Evolutionary conservation across 2,329 filamentous ascomycete species (phyloP).

Genomic region (Exophiala phaeomuriformis): DNA sequence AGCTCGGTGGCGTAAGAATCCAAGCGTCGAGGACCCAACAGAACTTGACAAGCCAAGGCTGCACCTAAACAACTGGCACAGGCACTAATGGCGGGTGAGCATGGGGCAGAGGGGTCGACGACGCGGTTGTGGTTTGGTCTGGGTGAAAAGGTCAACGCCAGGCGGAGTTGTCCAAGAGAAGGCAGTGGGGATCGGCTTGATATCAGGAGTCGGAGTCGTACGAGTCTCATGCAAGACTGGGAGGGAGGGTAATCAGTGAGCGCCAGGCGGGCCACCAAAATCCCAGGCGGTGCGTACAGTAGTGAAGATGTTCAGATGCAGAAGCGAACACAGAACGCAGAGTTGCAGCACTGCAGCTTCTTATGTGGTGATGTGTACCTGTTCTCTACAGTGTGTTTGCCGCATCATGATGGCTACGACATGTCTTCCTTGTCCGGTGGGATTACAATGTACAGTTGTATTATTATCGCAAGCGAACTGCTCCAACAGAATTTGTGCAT

Average conservation of each 20-base stretch:
- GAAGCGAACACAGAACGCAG: background rate
- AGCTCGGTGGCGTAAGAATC: conserved; percentile 20
- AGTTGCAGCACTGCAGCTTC: background rate
- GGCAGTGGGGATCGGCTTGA: background rate
- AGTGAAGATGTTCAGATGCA: background rate
- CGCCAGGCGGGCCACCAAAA: background rate
- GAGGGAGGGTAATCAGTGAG: too few species aligned
- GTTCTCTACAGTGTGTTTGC: too few species aligned
- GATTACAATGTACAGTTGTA: too few species aligned
- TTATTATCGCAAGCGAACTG: background rate
- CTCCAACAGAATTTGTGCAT: conserved; percentile 1
- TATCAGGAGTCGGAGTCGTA: background rate
- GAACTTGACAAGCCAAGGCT: conserved; percentile 12
- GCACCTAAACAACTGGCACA: conserved; percentile 17
- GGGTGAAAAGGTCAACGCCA: background rate
- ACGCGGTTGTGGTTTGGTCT: background rate
- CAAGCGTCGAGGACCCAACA: conserved; percentile 8
- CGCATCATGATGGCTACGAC: too few species aligned
- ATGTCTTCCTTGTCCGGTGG: too few species aligned
- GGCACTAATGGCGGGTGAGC: conserved; percentile 17
- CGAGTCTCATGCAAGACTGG: background rate
- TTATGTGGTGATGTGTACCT: background rate
- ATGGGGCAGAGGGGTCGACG: background rate
- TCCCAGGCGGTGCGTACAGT: background rate
- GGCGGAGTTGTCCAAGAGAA: background rate